Percentiles rank a stretch among this genome's conserved stretches.
phyloP scores from a whole-genome alignment of 2,329 filamentous ascomycete species.

The Penicillium sp. region DNA sequence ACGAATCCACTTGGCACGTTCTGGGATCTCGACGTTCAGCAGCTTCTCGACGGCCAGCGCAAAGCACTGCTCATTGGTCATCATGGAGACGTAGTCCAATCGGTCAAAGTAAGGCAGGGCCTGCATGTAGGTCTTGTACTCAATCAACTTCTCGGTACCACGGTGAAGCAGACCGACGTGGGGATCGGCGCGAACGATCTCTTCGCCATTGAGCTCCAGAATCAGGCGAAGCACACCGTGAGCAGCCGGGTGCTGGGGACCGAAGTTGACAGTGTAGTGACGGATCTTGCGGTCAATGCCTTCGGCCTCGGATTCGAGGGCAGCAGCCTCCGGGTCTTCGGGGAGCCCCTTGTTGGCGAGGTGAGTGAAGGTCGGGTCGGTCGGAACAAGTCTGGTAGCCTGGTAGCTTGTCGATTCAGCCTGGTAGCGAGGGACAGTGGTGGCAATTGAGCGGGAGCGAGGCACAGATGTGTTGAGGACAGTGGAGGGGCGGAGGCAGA shows the following conservation, averaged over 20 bases:
- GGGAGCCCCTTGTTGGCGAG: slow-evolving; percentile 44
- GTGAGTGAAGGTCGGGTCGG: slow-evolving; percentile 55
- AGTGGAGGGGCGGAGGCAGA: slow-evolving; percentile 54
- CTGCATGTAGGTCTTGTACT: slow-evolving; percentile 99
- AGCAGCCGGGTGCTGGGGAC: slow-evolving; percentile 95
- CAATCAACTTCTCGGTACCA: slow-evolving; percentile 98
- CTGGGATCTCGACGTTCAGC: slow-evolving; percentile 91
- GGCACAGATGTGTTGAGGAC: slow-evolving; percentile 42
- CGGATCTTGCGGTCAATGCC: slow-evolving; percentile 74
- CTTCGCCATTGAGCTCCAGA: slow-evolving; percentile 94
- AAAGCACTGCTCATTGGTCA: slow-evolving; percentile 99
- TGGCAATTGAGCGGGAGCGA: slow-evolving; percentile 55
- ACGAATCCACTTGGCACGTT: slow-evolving; percentile 93
- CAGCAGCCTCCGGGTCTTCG: slow-evolving; percentile 41
- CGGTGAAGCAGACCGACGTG: slow-evolving; percentile 95
- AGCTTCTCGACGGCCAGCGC: slow-evolving; percentile 95
- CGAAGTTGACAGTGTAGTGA: slow-evolving; percentile 99
- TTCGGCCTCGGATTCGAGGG: slow-evolving; percentile 46
- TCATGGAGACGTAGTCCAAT: slow-evolving; percentile 99
- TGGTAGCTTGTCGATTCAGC: slow-evolving; percentile 50
- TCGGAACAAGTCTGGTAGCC: slow-evolving; percentile 56
- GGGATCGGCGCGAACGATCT: slow-evolving; percentile 93
- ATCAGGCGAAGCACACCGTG: slow-evolving; percentile 98
- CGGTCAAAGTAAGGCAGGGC: slow-evolving; percentile 98
- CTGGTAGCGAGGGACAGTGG: slow-evolving; percentile 53